Conservation (phyloP, 164 flowering plant species). For the Chimonanthus salicifolius region DNA sequence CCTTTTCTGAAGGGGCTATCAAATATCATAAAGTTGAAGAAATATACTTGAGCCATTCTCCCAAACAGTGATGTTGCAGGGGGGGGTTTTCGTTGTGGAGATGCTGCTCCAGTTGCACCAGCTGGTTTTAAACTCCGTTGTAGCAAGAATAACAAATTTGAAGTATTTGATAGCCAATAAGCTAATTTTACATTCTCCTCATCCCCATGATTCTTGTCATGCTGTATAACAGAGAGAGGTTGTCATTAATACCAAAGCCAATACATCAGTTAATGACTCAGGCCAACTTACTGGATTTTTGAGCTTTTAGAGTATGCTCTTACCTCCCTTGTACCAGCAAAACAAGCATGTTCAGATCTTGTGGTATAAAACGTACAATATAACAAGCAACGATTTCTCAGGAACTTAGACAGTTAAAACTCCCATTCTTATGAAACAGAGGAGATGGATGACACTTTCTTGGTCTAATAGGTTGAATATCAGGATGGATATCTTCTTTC, state of each 20-base stretch:
- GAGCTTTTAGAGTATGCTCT: too few species aligned
- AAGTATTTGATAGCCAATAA: slow-evolving; percentile 91
- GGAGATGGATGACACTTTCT: too few species aligned
- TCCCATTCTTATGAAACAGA: too few species aligned
- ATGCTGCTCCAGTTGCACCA: slow-evolving; percentile 47
- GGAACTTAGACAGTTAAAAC: too few species aligned
- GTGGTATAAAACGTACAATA: too few species aligned
- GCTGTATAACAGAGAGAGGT: slow-evolving; percentile 34
- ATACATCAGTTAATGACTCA: too few species aligned
- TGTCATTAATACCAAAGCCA: background rate
- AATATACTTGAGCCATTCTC: slow-evolving; percentile 62
- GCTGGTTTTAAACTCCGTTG: slow-evolving; percentile 69
- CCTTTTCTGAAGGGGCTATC: background rate
- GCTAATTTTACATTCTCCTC: slow-evolving; percentile 77
- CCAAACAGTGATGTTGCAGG: slow-evolving; percentile 77
- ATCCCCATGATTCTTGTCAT: slow-evolving; percentile 32
- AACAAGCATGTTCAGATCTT: too few species aligned
- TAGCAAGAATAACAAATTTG: slow-evolving; percentile 74
- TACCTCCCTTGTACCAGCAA: too few species aligned
- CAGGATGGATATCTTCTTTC: too few species aligned
- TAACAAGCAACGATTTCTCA: too few species aligned
- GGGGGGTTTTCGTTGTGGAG: slow-evolving; percentile 56
- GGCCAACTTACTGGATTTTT: too few species aligned
- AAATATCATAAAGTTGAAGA: background rate
- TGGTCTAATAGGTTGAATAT: too few species aligned